Conservation (phyloP, 306 rosid species). For the Dalbergia oliveri region DNA sequence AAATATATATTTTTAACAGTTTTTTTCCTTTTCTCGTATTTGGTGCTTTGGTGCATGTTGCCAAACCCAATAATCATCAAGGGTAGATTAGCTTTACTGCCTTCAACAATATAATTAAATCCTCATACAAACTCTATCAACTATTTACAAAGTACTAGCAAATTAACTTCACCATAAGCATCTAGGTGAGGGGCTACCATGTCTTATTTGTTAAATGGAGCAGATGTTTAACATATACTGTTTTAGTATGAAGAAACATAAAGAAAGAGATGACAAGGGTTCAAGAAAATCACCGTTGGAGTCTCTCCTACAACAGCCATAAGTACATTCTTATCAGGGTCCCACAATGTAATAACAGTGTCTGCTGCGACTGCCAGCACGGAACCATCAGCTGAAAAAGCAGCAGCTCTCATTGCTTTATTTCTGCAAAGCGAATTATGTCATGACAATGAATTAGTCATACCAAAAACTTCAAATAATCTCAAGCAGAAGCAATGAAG, state of each 20-base stretch:
- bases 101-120: slow-evolving; percentile 23
- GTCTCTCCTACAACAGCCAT: slow-evolving; percentile 87
- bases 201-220: slow-evolving; percentile 27
- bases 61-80: slow-evolving; percentile 1
- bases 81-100: slow-evolving; percentile 1
- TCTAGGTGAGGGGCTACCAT: slow-evolving; percentile 16
- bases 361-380: slow-evolving; percentile 96
- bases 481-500: slow-evolving; percentile 36
- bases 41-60: slow-evolving; percentile 36
- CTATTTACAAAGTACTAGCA: slow-evolving; percentile 17
- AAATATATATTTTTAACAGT: neutral
- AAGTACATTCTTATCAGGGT: slow-evolving; percentile 80
- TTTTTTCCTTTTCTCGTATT: neutral
- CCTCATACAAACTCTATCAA: slow-evolving; percentile 16
- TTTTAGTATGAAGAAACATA: slow-evolving; percentile 23
- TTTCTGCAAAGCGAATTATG: slow-evolving; percentile 60
- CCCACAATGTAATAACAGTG: slow-evolving; percentile 91
- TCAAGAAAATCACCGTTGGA: slow-evolving; percentile 56
- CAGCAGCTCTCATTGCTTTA: slow-evolving; percentile 86
- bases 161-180: slow-evolving; percentile 17
- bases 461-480: slow-evolving; percentile 39
- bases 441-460: slow-evolving; percentile 34
- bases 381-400: slow-evolving; percentile 94
- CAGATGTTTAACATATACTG: neutral
- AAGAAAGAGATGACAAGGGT: slow-evolving; percentile 14